Evolutionary conservation across 1,139 yeast species (phyloP).

Genomic region (Suhomyces kunorum): DNA sequence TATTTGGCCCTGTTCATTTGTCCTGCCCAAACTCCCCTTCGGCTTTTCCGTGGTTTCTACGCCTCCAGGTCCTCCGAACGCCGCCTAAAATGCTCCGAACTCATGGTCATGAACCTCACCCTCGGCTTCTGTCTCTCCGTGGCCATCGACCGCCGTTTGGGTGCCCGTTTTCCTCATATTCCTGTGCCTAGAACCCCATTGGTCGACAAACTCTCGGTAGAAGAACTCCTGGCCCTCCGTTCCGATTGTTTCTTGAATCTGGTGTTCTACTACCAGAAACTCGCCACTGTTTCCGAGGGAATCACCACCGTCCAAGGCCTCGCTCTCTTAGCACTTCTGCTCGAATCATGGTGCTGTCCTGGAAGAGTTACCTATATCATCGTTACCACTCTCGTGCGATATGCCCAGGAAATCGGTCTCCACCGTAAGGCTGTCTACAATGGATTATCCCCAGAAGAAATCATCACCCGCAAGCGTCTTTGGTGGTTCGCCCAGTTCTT

Average conservation of each 20-base stretch:
- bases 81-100: constrained; percentile 21
- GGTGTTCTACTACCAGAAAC: constrained; percentile 48
- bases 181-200: constrained; percentile 25
- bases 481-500: constrained; percentile 59
- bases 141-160: constrained; percentile 15
- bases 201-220: constrained; percentile 4
- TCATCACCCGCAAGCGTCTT: constrained; percentile 37
- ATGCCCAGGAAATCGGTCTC: constrained; percentile 65
- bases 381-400: constrained; percentile 53
- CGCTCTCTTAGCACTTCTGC: constrained; percentile 43
- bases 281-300: constrained; percentile 53
- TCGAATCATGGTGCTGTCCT: constrained; percentile 44
- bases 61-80: constrained; percentile 2
- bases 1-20: constrained; percentile 4
- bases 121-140: constrained; percentile 18
- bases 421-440: constrained; percentile 55
- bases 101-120: constrained; percentile 35
- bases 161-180: constrained; percentile 17
- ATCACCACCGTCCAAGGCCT: constrained; percentile 51
- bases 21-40: not conserved
- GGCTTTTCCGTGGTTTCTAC: constrained; percentile 1
- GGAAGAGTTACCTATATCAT: constrained; percentile 48
- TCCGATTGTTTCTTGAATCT: constrained; percentile 34
- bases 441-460: constrained; percentile 40
- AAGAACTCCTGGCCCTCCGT: constrained; percentile 7